Evolutionary conservation across 495 filamentous ascomycete genomes (phyloP), one percentile per base, ranked within the genome.

Genomic region (Xanthoparmelia taractica): DNA sequence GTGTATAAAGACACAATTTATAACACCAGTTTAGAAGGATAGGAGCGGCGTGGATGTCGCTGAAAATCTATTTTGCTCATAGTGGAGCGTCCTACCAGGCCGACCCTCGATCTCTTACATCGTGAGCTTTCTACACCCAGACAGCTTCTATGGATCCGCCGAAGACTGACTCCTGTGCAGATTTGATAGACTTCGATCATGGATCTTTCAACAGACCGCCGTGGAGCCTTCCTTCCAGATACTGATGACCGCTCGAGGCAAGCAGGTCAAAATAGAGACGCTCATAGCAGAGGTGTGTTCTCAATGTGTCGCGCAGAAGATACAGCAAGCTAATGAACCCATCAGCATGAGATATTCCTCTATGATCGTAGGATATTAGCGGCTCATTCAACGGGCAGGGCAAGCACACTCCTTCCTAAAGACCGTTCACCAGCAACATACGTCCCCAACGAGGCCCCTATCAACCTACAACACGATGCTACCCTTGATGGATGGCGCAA

Each of bases 41-140:
- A 75, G 70, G 63, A 45, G 76, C 71, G 73, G 73, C 73, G 75
- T 75, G 73, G 68, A 91, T 92, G 84, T 86, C 87, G 76, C 78
- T 90, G 72, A 83, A 90, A 74, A 84, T 96, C 74, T 88, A 88
- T 75, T 84, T 94, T 64, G 92, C 90, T 79, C 91, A 94, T 79
- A 88, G 87, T 69, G 92, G 92, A 79, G 85, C 91, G 79, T 86
- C 87, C 77, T 80, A 92, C 71, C 79, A 82, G 68, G 79, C 87
- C 65, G 89, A 95, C 74, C 81, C 83, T 31, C 79, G 82, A 57
- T 81, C 83, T 56, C 85, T 90, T 72, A 73, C 82, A 63, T 86
- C 85, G 88, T 92, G 79, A 72, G 85, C 79, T 60, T 59, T 48
- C 18, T 47, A 13, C 25, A 52, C 20, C 59, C 58, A 37, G 37